Evolutionary conservation across 805 yeast species (phyloP), one percentile per base, ranked within the genome.

Genomic region (Maudiozyma barnettii): DNA sequence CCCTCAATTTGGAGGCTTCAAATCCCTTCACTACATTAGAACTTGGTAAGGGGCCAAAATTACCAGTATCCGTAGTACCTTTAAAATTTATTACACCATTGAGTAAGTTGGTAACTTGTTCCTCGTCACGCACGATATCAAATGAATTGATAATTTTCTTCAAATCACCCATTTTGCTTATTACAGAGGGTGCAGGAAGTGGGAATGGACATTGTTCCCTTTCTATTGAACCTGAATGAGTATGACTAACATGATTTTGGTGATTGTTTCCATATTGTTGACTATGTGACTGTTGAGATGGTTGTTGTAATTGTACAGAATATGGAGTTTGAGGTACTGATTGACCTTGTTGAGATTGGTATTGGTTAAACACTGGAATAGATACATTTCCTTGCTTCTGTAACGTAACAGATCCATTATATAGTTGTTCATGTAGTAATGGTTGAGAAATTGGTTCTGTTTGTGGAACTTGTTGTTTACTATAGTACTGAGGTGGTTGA

Each of bases 1-100:
- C 99, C 47, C 98, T 73, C 48, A 91, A 70, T 52, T 80, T 84
- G 4, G 96, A 91, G 0, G 96, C 85, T 64, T 89, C 96, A 65
- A 85, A 89, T 46, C 78, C 81, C 51, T 95, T 78, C 14, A 51
- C 70, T 1, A 79, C 68, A 21, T 76, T 67, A 29, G 90, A 82
- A 47, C 82, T 89, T 0, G 96, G 95, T 26, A 86, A 70, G 6
- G 90, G 83, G 3, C 90, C 91, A 57, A 81, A 76, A 55, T 77
- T 76, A 18, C 73, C 68, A 3, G 61, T 61, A 42, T 64, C 64
- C 46, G 74, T 73, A 47, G 76, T 72, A 6, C 74, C 75, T 13
- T 70, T 64, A 51, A 77, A 79, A 8, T 56, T 52, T 35, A 69
- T 44, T 1, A 81, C 73, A 30, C 67, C 60, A 7, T 63, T 58